Base-by-base conservation (phyloP, 2,329 filamentous ascomycete species). In the Gnomoniopsis sp. region DNA sequence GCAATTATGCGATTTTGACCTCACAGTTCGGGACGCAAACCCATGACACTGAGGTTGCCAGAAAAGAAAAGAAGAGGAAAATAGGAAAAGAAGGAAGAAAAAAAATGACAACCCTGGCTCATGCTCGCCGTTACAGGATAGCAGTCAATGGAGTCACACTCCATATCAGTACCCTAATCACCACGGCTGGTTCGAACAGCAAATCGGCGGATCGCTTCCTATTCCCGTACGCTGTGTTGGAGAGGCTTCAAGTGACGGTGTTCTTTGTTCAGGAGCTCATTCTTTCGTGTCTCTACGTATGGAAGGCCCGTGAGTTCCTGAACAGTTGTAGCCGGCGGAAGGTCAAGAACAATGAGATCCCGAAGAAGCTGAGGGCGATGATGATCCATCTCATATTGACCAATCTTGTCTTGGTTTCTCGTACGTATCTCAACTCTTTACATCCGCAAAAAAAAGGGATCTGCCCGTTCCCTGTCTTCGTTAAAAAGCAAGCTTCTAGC, bases 201-300 rank as follows among this genome's bases (percentile, higher is more conserved):
- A 62, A 65, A 6, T 69, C 70, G 66, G 34, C 70, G 48, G 55
- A 70, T 1, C 51, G 66, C 15, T 79, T 73, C 57, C 61, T 74
- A 11, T 38, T 56, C 6, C 74, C 69, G 7, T 82, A 81, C 60
- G 73, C 74, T 14, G 68, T 80, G 54, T 69, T 81, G 71, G 82
- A 85, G 63, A 80, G 80, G 66, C 74, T 84, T 19, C 80, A 85
- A 65, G 78, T 84, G 66, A 80, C 79, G 6, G 72, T 80, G 8
- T 85, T 85, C 65, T 83, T 79, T 63, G 55, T 83, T 14, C 82
- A 85, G 64, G 82, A 85, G 59, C 73, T 79, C 53, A 72, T 82
- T 61, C 75, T 85, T 52, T 83, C 80, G 1, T 72, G 72, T 1
- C 69, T 82, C 21, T 85, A 83, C 66, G 82, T 85, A 57, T 72